These are phyloP conservation scores for Mortierella sp. DNA, from an alignment of 371 early-diverging fungal genomes.

Conservation along the genomic window DNA sequence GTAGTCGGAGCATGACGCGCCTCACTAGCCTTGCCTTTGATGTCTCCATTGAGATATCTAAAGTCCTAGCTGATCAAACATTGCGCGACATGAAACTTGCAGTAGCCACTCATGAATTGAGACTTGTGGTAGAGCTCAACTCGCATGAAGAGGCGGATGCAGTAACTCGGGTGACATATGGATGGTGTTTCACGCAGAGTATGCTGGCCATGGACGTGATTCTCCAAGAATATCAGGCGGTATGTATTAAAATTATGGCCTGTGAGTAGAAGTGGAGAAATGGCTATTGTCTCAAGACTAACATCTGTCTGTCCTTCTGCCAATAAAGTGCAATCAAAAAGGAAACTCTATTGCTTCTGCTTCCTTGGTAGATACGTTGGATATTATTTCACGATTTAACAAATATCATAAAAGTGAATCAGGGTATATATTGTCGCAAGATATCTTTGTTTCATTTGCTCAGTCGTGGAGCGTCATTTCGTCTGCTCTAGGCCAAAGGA, in stretches of 20 bases:
- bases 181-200: conserved; percentile 10
- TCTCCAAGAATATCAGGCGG: conserved; percentile 14
- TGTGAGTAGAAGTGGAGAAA: not conserved
- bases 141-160: not conserved
- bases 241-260: not conserved
- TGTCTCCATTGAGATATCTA: conserved; percentile 17
- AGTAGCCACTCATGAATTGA: not conserved
- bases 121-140: conserved; percentile 14
- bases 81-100: conserved; percentile 1
- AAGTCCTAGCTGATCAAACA: conserved; percentile 14
- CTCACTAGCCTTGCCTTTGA: conserved; percentile 28
- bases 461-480: conserved; percentile 28
- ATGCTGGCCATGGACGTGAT: conserved; percentile 16
- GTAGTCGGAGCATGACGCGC: conserved; percentile 27
- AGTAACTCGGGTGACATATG: not conserved
- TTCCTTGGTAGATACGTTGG: conserved; percentile 8
- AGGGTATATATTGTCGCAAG: not conserved
- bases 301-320: not conserved
- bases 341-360: not conserved
- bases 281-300: not conserved
- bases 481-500: not conserved
- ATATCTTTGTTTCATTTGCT: conserved; percentile 18
- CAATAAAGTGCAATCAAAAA: conserved; percentile 4
- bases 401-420: not conserved
- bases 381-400: conserved; percentile 19